Percentiles rank a stretch among this genome's conserved stretches.
These are phyloP conservation scores for Sporisorium reilianum DNA, from an alignment of 1,284 basidiomycete species.

Conservation along the genomic window DNA sequence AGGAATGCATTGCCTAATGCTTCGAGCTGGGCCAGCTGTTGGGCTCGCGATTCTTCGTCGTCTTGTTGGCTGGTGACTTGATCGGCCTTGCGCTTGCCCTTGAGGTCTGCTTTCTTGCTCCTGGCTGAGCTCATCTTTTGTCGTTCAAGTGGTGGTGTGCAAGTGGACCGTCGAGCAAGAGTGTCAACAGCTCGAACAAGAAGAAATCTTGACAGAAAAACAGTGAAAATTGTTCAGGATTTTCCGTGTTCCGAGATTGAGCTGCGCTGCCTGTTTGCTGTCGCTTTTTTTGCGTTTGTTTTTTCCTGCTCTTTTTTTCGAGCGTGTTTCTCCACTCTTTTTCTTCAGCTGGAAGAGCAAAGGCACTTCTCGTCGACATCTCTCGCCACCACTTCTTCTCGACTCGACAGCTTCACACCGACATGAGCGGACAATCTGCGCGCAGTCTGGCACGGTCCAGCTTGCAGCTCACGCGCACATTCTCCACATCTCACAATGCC, in stretches of 20 bases:
- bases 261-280: slow-evolving; percentile 1
- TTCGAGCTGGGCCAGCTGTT: slow-evolving; percentile 41
- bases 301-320: slow-evolving; percentile 11
- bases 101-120: not conserved
- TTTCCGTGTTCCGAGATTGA: slow-evolving; percentile 35
- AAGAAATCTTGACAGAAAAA: slow-evolving; percentile 15
- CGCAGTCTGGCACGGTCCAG: slow-evolving; percentile 11
- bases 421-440: slow-evolving; percentile 19
- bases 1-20: slow-evolving; percentile 46
- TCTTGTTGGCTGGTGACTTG: not conserved
- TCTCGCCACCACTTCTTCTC: not conserved
- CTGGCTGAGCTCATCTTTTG: slow-evolving; percentile 17
- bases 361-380: not conserved
- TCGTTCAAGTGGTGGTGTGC: not conserved
- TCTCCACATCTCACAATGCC: slow-evolving; percentile 17
- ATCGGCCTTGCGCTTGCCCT: slow-evolving; percentile 20
- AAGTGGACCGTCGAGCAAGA: not conserved
- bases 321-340: slow-evolving; percentile 17
- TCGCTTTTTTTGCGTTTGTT: slow-evolving; percentile 1
- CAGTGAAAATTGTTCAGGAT: slow-evolving; percentile 16
- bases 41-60: slow-evolving; percentile 12
- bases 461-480: slow-evolving; percentile 6
- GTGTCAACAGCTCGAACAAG: not conserved
- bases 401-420: not conserved
- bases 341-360: not conserved